phyloP scores from a whole-genome alignment of 257 asterid species.

The Capsicum rhomboideum region DNA sequence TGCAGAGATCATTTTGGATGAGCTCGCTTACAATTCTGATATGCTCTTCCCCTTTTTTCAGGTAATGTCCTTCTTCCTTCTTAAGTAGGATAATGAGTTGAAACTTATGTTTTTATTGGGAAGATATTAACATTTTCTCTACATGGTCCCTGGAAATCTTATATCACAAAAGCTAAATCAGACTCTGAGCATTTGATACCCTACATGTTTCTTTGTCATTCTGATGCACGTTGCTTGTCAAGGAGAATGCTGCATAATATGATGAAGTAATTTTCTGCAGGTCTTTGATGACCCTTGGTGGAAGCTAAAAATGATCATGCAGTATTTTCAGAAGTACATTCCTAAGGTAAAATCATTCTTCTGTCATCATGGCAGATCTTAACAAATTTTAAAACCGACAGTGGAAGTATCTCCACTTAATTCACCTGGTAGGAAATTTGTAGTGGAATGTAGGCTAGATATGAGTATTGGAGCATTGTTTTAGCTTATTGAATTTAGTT shows the following conservation, averaged over 20 bases:
- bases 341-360: conserved; percentile 44
- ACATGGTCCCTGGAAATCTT: not conserved
- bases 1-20: conserved; percentile 71
- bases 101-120: not conserved
- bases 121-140: not conserved
- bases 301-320: conserved; percentile 60
- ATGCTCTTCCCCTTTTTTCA: conserved; percentile 60
- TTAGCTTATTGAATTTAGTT: not conserved
- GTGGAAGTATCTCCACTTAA: not conserved
- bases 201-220: not conserved
- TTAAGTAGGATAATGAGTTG: not conserved
- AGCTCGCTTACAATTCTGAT: conserved; percentile 48
- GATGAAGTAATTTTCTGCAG: conserved; percentile 25
- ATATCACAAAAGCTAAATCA: not conserved
- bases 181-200: not conserved
- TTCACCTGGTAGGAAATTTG: not conserved
- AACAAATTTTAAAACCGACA: not conserved
- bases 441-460: not conserved
- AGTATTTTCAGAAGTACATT: conserved; percentile 74
- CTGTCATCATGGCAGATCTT: not conserved
- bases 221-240: not conserved
- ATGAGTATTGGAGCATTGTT: not conserved
- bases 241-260: not conserved
- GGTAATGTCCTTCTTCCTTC: conserved; percentile 39
- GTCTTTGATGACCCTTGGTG: conserved; percentile 56